phyloP scores from a whole-genome alignment of 148 eudicot genomes.

The Rhododendron griersonianum region DNA sequence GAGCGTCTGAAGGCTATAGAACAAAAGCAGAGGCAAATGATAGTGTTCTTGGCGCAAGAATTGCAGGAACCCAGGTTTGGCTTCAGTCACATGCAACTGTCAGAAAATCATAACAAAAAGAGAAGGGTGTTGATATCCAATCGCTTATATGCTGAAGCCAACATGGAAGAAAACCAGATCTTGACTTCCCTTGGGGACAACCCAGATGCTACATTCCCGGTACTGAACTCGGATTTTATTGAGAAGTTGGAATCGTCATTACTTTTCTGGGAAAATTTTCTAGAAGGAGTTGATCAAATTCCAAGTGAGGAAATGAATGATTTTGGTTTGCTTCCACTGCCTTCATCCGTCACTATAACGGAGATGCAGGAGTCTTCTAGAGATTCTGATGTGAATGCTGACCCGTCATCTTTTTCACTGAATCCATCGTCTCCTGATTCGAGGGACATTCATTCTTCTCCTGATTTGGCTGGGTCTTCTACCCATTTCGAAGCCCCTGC shows the following conservation, averaged over 20 bases:
- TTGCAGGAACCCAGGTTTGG: slow-evolving; percentile 22
- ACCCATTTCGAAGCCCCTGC: slow-evolving; percentile 22
- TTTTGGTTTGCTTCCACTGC: slow-evolving; percentile 10
- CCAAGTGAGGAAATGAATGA: slow-evolving; percentile 12
- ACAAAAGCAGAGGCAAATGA: slow-evolving; percentile 28
- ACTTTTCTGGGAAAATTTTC: slow-evolving; percentile 29
- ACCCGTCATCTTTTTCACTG: slow-evolving; percentile 11
- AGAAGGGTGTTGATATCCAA: slow-evolving; percentile 37
- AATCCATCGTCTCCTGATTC: slow-evolving; percentile 20
- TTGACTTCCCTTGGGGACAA: slow-evolving; percentile 8
- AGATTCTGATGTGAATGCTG: slow-evolving; percentile 25
- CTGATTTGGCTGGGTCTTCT: slow-evolving; percentile 20
- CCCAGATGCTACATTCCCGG: slow-evolving; percentile 13
- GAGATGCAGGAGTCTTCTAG: slow-evolving; percentile 22
- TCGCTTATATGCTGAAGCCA: slow-evolving; percentile 31
- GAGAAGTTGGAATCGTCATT: slow-evolving; percentile 36
- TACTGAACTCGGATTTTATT: slow-evolving; percentile 14
- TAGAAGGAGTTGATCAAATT: slow-evolving; percentile 17
- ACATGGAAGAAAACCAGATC: slow-evolving; percentile 4
- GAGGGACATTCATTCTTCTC: slow-evolving; percentile 21
- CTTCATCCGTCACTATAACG: slow-evolving; percentile 13
- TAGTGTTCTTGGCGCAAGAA: slow-evolving; percentile 23
- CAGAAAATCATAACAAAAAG: slow-evolving; percentile 25
- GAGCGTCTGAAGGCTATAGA: slow-evolving; percentile 23
- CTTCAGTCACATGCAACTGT: slow-evolving; percentile 11